Evolutionary conservation across 2,329 filamentous ascomycete genomes (phyloP).

Genomic region (Fusarium verticillioides): DNA sequence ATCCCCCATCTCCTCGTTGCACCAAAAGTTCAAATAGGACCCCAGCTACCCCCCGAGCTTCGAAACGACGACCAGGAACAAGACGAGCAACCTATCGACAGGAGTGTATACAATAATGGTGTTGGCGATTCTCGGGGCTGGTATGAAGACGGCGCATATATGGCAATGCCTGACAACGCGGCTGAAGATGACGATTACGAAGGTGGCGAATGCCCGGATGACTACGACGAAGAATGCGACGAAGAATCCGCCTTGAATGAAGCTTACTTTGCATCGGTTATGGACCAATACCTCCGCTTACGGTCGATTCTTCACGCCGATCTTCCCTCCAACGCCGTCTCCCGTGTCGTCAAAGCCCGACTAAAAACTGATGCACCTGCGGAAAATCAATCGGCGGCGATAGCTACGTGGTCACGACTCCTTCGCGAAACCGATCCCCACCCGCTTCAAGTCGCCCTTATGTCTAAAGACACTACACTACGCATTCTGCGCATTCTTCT

Average conservation of each 20-base stretch:
- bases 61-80: slow-evolving; percentile 40
- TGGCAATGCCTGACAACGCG: slow-evolving; percentile 63
- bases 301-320: slow-evolving; percentile 68
- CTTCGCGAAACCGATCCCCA: slow-evolving; percentile 65
- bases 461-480: slow-evolving; percentile 75
- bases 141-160: slow-evolving; percentile 84
- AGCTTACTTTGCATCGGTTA: slow-evolving; percentile 75
- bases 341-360: slow-evolving; percentile 64
- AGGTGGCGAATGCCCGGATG: slow-evolving; percentile 42
- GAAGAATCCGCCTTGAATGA: slow-evolving; percentile 61
- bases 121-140: slow-evolving; percentile 69
- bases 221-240: slow-evolving; percentile 38
- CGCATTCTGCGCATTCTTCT: slow-evolving; percentile 75
- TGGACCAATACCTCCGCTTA: slow-evolving; percentile 72
- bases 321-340: slow-evolving; percentile 64
- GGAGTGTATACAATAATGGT: slow-evolving; percentile 60
- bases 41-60: slow-evolving; percentile 57
- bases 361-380: slow-evolving; percentile 66
- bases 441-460: slow-evolving; percentile 69
- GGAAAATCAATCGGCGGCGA: slow-evolving; percentile 61
- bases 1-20: slow-evolving; percentile 80
- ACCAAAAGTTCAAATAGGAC: slow-evolving; percentile 64
- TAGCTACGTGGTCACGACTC: slow-evolving; percentile 62
- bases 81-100: slow-evolving; percentile 50
- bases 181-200: slow-evolving; percentile 46